phyloP scores from a whole-genome alignment of 805 yeast genomes.

The Candida maris region DNA sequence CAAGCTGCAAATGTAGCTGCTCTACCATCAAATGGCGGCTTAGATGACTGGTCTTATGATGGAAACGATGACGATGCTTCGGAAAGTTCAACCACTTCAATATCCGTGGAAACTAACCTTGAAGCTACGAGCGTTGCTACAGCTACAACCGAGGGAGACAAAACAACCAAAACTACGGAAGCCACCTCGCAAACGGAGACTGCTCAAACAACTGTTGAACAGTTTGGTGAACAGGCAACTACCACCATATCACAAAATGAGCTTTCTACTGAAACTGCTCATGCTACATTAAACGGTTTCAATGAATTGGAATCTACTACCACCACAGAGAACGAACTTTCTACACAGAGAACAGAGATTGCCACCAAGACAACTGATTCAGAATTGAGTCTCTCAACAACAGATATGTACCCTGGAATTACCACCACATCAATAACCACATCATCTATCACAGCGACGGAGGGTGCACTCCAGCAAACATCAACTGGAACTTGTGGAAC shows the following conservation, averaged over 20 bases:
- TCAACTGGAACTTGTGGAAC: constrained; percentile 21
- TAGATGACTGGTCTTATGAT: constrained; percentile 11
- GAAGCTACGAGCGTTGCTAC: constrained; percentile 7
- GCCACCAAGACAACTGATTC: too few relatives aligned
- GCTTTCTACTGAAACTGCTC: too few relatives aligned
- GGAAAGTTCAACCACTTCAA: constrained; percentile 1
- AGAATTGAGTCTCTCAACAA: too few relatives aligned
- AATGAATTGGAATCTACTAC: too few relatives aligned
- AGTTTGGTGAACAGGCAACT: too few relatives aligned
- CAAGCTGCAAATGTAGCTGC: constrained; percentile 5
- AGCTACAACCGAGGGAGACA: constrained; percentile 1
- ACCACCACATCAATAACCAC: too few relatives aligned
- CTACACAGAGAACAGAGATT: background rate
- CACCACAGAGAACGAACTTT: too few relatives aligned
- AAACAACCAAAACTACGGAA: constrained; percentile 8
- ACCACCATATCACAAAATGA: too few relatives aligned
- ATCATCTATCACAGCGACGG: constrained; percentile 2
- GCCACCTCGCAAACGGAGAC: constrained; percentile 2
- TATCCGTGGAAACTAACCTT: constrained; percentile 1
- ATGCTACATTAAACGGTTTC: too few relatives aligned
- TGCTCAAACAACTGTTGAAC: background rate
- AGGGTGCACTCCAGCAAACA: background rate
- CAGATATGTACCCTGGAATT: too few relatives aligned
- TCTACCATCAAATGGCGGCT: constrained; percentile 12
- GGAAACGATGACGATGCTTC: constrained; percentile 5